Conservation (phyloP, 352 stramenopile genomes). For the Phytophthora ramorum region DNA sequence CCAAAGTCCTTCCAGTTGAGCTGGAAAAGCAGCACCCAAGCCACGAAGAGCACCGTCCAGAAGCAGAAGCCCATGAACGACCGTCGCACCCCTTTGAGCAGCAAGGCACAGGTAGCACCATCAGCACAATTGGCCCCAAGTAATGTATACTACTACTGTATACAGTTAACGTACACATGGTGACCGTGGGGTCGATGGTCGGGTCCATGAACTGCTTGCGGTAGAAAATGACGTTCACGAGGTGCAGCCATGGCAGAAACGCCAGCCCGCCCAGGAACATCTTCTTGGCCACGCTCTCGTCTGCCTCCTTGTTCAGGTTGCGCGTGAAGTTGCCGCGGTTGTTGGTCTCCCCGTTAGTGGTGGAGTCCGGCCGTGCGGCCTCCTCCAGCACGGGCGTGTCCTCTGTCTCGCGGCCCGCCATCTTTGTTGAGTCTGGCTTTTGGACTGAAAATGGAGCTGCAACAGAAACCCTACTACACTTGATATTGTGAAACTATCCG, state of each 20-base stretch:
- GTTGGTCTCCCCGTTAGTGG: conserved; percentile 42
- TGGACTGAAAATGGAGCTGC: conserved; percentile 1
- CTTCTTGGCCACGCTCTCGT: conserved; percentile 77
- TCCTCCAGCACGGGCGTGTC: conserved; percentile 73
- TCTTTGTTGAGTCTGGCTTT: conserved; percentile 20
- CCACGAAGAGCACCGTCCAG: conserved; percentile 74
- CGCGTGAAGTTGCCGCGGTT: conserved; percentile 90
- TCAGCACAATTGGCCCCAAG: not conserved
- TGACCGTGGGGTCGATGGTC: conserved; percentile 69
- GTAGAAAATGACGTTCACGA: conserved; percentile 86
- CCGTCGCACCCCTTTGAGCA: conserved; percentile 68
- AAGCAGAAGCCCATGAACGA: conserved; percentile 78
- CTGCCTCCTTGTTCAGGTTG: conserved; percentile 83
- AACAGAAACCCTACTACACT: not conserved
- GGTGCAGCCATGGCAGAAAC: conserved; percentile 84
- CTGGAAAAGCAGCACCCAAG: conserved; percentile 85
- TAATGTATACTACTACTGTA: not conserved
- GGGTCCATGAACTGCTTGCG: conserved; percentile 82
- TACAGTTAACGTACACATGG: conserved; percentile 63
- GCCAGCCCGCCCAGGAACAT: conserved; percentile 84
- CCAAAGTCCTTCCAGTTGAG: conserved; percentile 88
- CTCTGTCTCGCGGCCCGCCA: conserved; percentile 30
- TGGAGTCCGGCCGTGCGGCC: conserved; percentile 25
- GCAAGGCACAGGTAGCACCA: not conserved
- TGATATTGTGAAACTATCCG: not conserved